Evolutionary conservation across 164 flowering plant genomes (phyloP), one percentile per base, ranked within the genome.

Genomic region (Chimonanthus praecox): DNA sequence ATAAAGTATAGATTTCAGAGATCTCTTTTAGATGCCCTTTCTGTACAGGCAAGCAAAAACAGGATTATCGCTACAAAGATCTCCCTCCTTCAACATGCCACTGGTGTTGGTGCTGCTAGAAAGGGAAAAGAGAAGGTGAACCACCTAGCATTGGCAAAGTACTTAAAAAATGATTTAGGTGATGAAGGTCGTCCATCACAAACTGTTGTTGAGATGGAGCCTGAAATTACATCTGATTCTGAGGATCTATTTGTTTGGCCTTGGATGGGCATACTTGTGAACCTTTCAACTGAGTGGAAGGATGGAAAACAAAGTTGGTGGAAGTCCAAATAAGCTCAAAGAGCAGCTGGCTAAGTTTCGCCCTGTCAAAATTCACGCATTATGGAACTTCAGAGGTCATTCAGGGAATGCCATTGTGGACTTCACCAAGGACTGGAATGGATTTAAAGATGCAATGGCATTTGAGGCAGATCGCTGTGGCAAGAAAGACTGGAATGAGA

Each of bases 61-160:
- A 77, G 47, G 87, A 85, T 66, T 92, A 76, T 65, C 74, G 44
- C 1, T 84, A 86, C 67, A 89, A 84, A 74, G 98, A 95, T 2
- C 83, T 95, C 66, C 80, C 83, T 95, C 66, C 80, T 92, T 50
- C 97, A 93, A 75, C 99, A 93, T 83, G 95, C 99, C 21, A 73
- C 86, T 77, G 92, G 88, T 6, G 85, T 92, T 73, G 84, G 91
- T 61, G 87, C 97, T 7, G 64, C 83, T 3, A 84, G 91, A 77
- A 86, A 79, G n/a, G 71, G 74, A 5, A 87, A 84, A 76, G 88
- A 88, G 33, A 90, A 85, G 78, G 98, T 95, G 4, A 88, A 87
- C 66, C 99, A 93, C 67, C 73, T 83, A 15, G 97, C 92, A 16
- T 75, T 95, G 80, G 86, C 70, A 4, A 90, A 82, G 60, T 95